Evolutionary conservation across 495 filamentous ascomycete genomes (phyloP).

Genomic region (Aspergillus baeticus): DNA sequence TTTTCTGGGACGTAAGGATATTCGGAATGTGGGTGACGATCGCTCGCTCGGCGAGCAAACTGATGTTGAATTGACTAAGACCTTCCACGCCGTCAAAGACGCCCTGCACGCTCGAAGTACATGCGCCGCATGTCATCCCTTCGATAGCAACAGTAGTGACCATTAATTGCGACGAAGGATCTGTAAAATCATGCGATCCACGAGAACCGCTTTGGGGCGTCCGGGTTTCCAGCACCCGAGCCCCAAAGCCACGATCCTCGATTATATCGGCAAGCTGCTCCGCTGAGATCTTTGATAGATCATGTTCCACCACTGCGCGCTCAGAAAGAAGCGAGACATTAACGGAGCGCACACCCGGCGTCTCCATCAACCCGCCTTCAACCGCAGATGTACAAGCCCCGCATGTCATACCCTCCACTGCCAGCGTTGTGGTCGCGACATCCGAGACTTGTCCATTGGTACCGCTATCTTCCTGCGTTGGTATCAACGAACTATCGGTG

Average conservation of each 20-base stretch:
- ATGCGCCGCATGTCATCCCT: constrained; percentile 97
- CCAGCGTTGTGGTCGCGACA: constrained; percentile 72
- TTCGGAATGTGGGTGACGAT: constrained; percentile 80
- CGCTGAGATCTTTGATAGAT: constrained; percentile 58
- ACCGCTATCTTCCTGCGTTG: constrained; percentile 24
- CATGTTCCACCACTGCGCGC: constrained; percentile 73
- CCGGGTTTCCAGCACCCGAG: constrained; percentile 63
- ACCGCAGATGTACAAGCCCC: constrained; percentile 91
- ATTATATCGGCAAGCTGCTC: constrained; percentile 83
- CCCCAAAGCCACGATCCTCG: constrained; percentile 90
- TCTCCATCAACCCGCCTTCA: constrained; percentile 71
- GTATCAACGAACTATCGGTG: constrained; percentile 63
- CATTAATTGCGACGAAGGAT: constrained; percentile 42
- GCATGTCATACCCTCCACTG: constrained; percentile 97
- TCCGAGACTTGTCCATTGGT: constrained; percentile 24
- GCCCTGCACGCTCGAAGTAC: constrained; percentile 84
- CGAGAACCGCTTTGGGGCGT: constrained; percentile 16
- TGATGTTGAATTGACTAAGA: constrained; percentile 86
- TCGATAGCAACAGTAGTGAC: constrained; percentile 83
- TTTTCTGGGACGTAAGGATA: constrained; percentile 64
- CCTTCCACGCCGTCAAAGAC: constrained; percentile 78
- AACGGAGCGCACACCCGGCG: constrained; percentile 76
- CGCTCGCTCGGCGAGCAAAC: constrained; percentile 85
- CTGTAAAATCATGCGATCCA: constrained; percentile 28
- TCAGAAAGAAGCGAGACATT: constrained; percentile 80